Evolutionary conservation across 805 yeast genomes (phyloP).

Genomic region (Saccharomycopsis synnaedendra): DNA sequence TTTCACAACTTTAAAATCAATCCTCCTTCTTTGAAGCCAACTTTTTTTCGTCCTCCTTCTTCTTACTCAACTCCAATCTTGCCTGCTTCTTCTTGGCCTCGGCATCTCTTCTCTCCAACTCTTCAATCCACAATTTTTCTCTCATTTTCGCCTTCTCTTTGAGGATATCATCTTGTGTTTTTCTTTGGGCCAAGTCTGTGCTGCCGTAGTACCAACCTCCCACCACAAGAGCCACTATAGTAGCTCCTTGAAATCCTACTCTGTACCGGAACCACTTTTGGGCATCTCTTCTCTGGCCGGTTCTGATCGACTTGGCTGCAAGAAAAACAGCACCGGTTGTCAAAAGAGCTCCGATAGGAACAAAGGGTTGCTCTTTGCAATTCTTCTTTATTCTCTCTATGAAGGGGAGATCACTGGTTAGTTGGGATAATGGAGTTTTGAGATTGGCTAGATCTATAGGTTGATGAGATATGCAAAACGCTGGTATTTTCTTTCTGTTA

Average conservation of each 20-base stretch:
- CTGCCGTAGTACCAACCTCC: slow-evolving; percentile 64
- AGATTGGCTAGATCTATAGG: no score
- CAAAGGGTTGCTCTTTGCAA: slow-evolving; percentile 79
- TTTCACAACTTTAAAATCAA: no score
- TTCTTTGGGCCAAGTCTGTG: slow-evolving; percentile 23
- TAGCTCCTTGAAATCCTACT: slow-evolving; percentile 76
- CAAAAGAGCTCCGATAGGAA: slow-evolving; percentile 69
- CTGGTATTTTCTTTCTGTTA: no score
- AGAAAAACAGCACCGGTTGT: slow-evolving; percentile 73
- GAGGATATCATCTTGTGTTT: slow-evolving; percentile 51
- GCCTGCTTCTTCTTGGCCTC: slow-evolving; percentile 56
- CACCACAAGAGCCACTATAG: slow-evolving; percentile 68
- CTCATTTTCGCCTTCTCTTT: slow-evolving; percentile 74
- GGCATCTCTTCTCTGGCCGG: slow-evolving; percentile 64
- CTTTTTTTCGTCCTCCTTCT: background rate
- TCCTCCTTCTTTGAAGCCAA: no score
- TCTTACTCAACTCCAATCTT: slow-evolving; percentile 53
- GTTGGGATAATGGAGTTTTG: background rate
- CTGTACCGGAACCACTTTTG: slow-evolving; percentile 86
- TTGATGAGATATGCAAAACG: no score
- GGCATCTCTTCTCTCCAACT: slow-evolving; percentile 76
- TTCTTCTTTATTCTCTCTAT: slow-evolving; percentile 47
- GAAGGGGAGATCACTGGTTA: slow-evolving; percentile 30
- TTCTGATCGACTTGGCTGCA: slow-evolving; percentile 65
- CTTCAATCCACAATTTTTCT: slow-evolving; percentile 66